phyloP scores from a whole-genome alignment of 192 early-diverging fungal genomes.

The Coemansia sp. region DNA sequence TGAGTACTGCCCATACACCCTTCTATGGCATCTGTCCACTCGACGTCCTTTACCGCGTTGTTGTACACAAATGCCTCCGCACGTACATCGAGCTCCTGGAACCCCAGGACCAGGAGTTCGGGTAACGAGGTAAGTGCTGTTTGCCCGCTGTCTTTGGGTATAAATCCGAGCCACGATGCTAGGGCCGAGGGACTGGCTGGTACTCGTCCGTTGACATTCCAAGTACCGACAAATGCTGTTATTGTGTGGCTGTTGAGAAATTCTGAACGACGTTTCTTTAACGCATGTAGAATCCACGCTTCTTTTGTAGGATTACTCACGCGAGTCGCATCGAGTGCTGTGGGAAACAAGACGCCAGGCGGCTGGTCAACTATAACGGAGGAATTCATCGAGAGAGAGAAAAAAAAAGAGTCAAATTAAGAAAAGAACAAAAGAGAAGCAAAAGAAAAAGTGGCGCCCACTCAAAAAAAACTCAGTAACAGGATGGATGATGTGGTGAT shows the following conservation, averaged over 20 bases:
- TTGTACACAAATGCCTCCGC: constrained; percentile 84
- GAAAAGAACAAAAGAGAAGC: constrained; percentile 33
- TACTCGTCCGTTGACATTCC: constrained; percentile 85
- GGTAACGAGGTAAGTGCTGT: constrained; percentile 19
- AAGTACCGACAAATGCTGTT: constrained; percentile 79
- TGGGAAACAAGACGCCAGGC: neutral
- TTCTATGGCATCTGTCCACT: constrained; percentile 80
- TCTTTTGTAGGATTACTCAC: constrained; percentile 50
- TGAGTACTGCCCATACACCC: constrained; percentile 60
- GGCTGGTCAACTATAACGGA: constrained; percentile 1
- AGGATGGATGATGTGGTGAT: constrained; percentile 21
- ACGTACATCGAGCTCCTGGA: constrained; percentile 90
- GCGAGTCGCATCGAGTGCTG: constrained; percentile 16
- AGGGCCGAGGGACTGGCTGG: constrained; percentile 59
- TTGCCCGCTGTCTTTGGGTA: constrained; percentile 26
- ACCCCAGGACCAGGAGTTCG: constrained; percentile 60
- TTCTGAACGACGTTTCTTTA: constrained; percentile 36
- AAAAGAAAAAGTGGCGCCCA: constrained; percentile 19
- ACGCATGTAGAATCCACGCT: constrained; percentile 49
- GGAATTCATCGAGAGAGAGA: neutral
- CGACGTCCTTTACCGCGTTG: constrained; percentile 76
- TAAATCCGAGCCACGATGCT: constrained; percentile 65
- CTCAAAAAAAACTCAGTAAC: neutral
- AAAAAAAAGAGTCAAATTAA: neutral
- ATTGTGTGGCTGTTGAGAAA: constrained; percentile 33